Percentiles rank a stretch among this genome's conserved stretches.
phyloP scores from a whole-genome alignment of 2,329 filamentous ascomycete genomes.

The Xylaria polymorpha region DNA sequence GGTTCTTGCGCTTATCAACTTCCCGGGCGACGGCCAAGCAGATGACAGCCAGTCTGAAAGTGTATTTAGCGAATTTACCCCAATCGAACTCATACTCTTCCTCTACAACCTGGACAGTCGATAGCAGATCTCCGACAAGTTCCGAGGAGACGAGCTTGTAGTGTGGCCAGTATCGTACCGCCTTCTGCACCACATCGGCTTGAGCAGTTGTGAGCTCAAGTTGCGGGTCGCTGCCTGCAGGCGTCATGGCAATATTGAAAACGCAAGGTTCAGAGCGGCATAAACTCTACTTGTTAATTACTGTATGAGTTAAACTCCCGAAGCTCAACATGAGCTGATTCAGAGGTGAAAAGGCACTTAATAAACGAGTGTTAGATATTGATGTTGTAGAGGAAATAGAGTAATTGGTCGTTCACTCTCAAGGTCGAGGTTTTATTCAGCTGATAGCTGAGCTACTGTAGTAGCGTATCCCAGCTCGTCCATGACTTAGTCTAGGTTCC shows the following conservation, averaged over 20 bases:
- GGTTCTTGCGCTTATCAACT: background rate
- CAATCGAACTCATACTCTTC: constrained; percentile 32
- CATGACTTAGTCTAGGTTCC: background rate
- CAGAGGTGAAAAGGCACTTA: no score
- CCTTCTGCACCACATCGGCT: constrained; percentile 32
- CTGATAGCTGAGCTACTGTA: background rate
- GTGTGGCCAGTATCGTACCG: constrained; percentile 34
- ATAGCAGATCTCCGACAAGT: constrained; percentile 27
- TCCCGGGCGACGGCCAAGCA: constrained; percentile 22
- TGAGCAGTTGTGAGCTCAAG: constrained; percentile 28
- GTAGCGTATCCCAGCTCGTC: background rate
- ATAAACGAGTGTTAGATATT: no score
- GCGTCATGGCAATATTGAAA: constrained; percentile 5
- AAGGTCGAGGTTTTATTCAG: no score
- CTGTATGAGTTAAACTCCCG: background rate
- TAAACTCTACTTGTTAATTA: background rate
- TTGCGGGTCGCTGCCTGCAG: background rate
- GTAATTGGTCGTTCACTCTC: no score
- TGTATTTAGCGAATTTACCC: constrained; percentile 37
- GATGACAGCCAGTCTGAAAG: constrained; percentile 34
- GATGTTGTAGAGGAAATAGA: no score
- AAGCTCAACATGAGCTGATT: no score
- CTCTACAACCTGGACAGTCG: constrained; percentile 30
- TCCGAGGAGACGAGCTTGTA: constrained; percentile 23
- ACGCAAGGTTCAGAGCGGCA: background rate